Base-by-base conservation (phyloP, 202 grass and related monocot genomes). In the Saccharum hybrid region DNA sequence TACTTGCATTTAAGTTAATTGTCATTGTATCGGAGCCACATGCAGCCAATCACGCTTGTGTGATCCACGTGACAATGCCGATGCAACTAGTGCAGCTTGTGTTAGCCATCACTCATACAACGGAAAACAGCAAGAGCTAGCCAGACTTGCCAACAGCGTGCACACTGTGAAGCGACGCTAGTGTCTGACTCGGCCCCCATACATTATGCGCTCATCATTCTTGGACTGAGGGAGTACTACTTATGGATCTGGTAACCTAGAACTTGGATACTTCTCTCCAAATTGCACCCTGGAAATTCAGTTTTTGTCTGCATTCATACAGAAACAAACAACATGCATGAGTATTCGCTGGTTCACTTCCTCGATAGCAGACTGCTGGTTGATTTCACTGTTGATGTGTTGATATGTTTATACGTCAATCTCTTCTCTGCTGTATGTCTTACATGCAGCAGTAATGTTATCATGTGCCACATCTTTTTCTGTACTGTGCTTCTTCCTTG, bases 281-380 rank as follows among this genome's bases (percentile, higher is more conserved):
- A 21, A 84, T 68, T 80, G 7, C 75, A 64, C 41, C 22, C 63
- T 75, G 61, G 28, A 51, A 46, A 16, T 89, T 71, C 73, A 30
- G 37, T 28, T 84, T 71, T 70, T 70, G 40, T 71, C 10, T 36
- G 41, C 77, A 64, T 76, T 54, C 38, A 63, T 60, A 31, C 15
- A 5, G 10, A 69, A 65, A 81, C 13, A 76, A 28, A 69, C 36
- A 41, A 66, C 43, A 71, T 76, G 71, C 41, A 71, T 77, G 38
- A 19, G 33, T 66, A 81, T 63, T 42, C 0, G 9, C n/a, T 33
- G 57, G 33, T 40, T 80, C 37, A 52, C 33, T 72, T 81, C 26
- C n/a, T 49, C 39, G 45, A 57, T 83, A 38, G 45, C 37, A 83
- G 48, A 76, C 63, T 6, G 11, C 34, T 67, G 57, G 14, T 1